These are phyloP conservation scores for Gossypium trilobum DNA, from an alignment of 441 rosid genomes.

Conservation along the genomic window DNA sequence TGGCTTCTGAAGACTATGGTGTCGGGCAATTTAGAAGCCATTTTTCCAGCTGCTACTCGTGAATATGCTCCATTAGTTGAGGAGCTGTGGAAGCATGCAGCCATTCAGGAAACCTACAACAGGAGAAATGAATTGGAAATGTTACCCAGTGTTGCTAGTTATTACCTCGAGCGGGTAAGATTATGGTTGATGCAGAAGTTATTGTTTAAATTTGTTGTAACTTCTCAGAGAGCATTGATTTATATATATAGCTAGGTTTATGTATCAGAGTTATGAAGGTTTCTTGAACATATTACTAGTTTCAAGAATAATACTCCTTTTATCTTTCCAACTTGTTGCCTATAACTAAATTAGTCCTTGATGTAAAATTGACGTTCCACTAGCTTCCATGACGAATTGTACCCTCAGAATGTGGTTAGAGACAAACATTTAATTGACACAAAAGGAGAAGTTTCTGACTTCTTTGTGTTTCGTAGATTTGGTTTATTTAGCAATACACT, in stretches of 20 bases:
- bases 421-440: background rate
- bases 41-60: conserved; percentile 72
- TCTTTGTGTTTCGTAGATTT: background rate
- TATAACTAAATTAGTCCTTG: background rate
- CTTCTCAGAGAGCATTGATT: background rate
- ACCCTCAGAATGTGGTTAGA: background rate
- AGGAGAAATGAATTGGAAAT: conserved; percentile 65
- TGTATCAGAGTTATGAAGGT: background rate
- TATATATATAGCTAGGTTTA: background rate
- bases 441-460: background rate
- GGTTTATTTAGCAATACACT: background rate
- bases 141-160: conserved; percentile 78
- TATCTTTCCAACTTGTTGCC: background rate
- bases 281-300: background rate
- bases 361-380: background rate
- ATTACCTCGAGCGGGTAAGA: conserved; percentile 72
- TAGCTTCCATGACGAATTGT: background rate
- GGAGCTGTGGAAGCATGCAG: conserved; percentile 79
- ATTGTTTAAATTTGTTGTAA: background rate
- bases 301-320: background rate
- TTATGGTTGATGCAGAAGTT: conserved; percentile 17
- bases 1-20: conserved; percentile 84
- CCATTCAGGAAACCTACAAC: conserved; percentile 74
- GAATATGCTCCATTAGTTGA: conserved; percentile 77
- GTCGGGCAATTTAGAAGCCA: conserved; percentile 64